Evolutionary conservation across 495 filamentous ascomycete genomes (phyloP), one percentile per base, ranked within the genome.

Genomic region (Xylaria acuta): DNA sequence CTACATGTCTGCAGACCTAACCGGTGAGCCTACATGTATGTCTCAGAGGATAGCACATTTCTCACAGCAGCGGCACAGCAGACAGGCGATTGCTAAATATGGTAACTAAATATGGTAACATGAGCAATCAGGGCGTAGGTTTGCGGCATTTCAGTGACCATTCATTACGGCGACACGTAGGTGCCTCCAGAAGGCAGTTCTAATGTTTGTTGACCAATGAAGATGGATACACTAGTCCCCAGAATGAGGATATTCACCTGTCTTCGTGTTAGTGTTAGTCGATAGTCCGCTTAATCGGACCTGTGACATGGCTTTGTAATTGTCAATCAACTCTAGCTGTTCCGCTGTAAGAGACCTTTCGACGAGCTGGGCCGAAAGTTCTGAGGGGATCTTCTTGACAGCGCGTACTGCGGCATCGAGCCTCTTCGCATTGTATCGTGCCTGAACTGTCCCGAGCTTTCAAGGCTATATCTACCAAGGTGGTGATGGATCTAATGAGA

Each of bases 11-110:
- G 58, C 20, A 1, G 58, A n/a, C 58, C 11, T 34, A 38, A 38
- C 58, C 34, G 58, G 58, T 60, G 34, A 34, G 30, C 34, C 18
- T 56, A 54, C 25, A 54, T 54, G 51, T 38, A 60, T 60, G 58
- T 60, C 58, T 60, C 58, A 38, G 56, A 11, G 1, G 22, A 38
- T 27, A 3, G 6, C 30, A 38, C 56, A 60, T 38, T 38, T 20
- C 27, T 20, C 25, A 6, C 25, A 14, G 6, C 11, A 56, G 53
- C 53, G 27, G 53, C 18, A 20, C 9, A 56, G 27, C 12, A 56
- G 5, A 27, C 16, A 60, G 8, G 8, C 6, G 20, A 60, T 20
- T 60, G 20, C 56, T 22, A 18, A 22, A 34, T 38, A 60, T 3
- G 20, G 56, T 3, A 60, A 38, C 7, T 6, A 18, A 22, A 34